Base-by-base conservation (phyloP, 192 early-diverging fungal genomes). In the Linderina pennispora region DNA sequence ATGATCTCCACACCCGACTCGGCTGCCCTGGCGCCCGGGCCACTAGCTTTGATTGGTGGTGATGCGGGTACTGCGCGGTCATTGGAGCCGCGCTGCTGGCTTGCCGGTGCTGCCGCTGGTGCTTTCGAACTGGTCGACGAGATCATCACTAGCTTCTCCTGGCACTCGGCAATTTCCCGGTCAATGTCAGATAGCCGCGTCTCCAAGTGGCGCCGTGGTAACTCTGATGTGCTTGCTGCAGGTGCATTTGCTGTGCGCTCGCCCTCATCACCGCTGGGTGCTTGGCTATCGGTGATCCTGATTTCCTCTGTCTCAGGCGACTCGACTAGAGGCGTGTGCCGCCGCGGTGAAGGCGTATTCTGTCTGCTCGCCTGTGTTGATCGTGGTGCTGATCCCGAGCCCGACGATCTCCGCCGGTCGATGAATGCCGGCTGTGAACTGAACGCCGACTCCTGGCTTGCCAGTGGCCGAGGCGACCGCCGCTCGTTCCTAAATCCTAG, bases 131-230 rank as follows among this genome's bases (percentile, higher is more conserved):
- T 15, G 4, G 19, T 8, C 15, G 16, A 4, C 2, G 54, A 40
- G 7, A 57, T 55, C 50, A 47, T 23, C 21, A 58, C 62, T 25
- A 65, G 45, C 50, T 28, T 47, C 28, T 65, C 55, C 42, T 65
- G 50, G 33, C 49, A 65, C 42, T 43, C 62, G 3, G 55, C 55
- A 36, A 65, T 65, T 17, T 65, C 62, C 19, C 55, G 50, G 42
- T 65, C 62, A 45, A 65, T 65, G 16, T 65, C 62, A 9, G 55
- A 53, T 16, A 65, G 58, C 15, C 63, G 55, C 21, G 50, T 65
- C 19, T 65, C 55, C 21, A 54, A 33, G 16, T 53, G 41, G 10
- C 35, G 45, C 16, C 31, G 31, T 3, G 51, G 45, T 22, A 39
- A n/a, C 13, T 39, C 37, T 15, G 18, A 6, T 15, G 23, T n/a